Conservation (phyloP, 2,329 filamentous ascomycete genomes). For the Penicillium vulpinum region DNA sequence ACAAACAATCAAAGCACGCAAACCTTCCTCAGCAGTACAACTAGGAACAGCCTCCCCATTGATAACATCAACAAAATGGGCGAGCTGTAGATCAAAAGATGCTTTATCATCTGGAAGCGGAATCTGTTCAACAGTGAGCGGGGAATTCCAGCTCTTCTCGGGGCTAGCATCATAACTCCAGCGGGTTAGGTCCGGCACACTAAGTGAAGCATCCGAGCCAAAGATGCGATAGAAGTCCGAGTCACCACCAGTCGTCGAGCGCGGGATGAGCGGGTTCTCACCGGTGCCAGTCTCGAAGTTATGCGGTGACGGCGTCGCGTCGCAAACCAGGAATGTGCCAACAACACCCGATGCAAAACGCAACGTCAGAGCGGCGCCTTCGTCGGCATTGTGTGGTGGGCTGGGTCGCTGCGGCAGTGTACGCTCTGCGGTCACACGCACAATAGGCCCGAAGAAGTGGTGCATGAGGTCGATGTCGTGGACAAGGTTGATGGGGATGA, state of each 20-base stretch:
- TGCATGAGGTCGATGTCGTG: slow-evolving; percentile 62
- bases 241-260: slow-evolving; percentile 34
- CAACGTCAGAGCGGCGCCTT: slow-evolving; percentile 57
- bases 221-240: slow-evolving; percentile 56
- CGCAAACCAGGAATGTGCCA: slow-evolving; percentile 58
- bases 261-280: slow-evolving; percentile 57
- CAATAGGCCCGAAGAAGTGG: slow-evolving; percentile 56
- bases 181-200: slow-evolving; percentile 55
- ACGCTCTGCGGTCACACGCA: slow-evolving; percentile 53
- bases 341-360: slow-evolving; percentile 57
- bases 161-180: slow-evolving; percentile 48
- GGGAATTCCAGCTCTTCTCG: slow-evolving; percentile 47
- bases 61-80: slow-evolving; percentile 54
- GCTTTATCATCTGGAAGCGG: slow-evolving; percentile 29
- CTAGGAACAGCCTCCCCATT: slow-evolving; percentile 44
- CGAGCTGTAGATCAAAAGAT: slow-evolving; percentile 56
- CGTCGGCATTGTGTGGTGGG: slow-evolving; percentile 51
- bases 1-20: slow-evolving; percentile 55
- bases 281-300: slow-evolving; percentile 60
- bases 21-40: slow-evolving; percentile 52
- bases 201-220: slow-evolving; percentile 53
- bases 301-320: slow-evolving; percentile 54
- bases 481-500: slow-evolving; percentile 60
- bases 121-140: slow-evolving; percentile 37
- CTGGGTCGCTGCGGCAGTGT: slow-evolving; percentile 44